Percentiles rank a stretch among this genome's conserved stretches.
Conservation (phyloP, 129 eudicot species). For the Sambucus nigra region DNA sequence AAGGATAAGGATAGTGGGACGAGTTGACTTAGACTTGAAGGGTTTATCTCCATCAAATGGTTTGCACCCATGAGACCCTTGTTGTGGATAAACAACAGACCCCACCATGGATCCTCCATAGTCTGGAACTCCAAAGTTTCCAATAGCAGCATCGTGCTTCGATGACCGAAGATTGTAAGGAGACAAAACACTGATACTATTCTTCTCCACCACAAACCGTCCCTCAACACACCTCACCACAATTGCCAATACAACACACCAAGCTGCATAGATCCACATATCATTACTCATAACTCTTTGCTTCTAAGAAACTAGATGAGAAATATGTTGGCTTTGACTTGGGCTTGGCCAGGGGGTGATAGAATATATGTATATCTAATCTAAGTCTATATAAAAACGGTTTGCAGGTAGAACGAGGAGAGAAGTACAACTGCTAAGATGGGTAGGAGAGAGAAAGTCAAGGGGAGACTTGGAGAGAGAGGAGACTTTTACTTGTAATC, state of each 20-base stretch:
- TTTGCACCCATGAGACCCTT: slow-evolving; percentile 42
- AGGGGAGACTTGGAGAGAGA: slow-evolving; percentile 27
- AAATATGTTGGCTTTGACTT: not conserved
- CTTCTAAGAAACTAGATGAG: no score
- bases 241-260: slow-evolving; percentile 3
- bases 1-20: slow-evolving; percentile 78
- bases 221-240: slow-evolving; percentile 25
- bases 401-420: not conserved
- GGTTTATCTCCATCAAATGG: slow-evolving; percentile 61
- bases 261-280: not conserved
- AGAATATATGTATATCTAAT: not conserved
- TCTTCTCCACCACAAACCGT: slow-evolving; percentile 83
- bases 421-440: not conserved
- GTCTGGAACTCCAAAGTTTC: slow-evolving; percentile 83
- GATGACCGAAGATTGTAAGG: slow-evolving; percentile 38
- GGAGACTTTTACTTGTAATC: slow-evolving; percentile 13
- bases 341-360: not conserved
- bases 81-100: slow-evolving; percentile 49
- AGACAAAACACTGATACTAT: slow-evolving; percentile 54
- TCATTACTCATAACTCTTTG: not conserved
- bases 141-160: slow-evolving; percentile 82
- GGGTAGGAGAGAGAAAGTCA: slow-evolving; percentile 19
- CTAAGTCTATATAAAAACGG: not conserved
- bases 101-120: slow-evolving; percentile 97
- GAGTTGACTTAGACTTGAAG: slow-evolving; percentile 56